phyloP scores from a whole-genome alignment of 2,329 filamentous ascomycete species.

The Arthrinium phaeospermum region DNA sequence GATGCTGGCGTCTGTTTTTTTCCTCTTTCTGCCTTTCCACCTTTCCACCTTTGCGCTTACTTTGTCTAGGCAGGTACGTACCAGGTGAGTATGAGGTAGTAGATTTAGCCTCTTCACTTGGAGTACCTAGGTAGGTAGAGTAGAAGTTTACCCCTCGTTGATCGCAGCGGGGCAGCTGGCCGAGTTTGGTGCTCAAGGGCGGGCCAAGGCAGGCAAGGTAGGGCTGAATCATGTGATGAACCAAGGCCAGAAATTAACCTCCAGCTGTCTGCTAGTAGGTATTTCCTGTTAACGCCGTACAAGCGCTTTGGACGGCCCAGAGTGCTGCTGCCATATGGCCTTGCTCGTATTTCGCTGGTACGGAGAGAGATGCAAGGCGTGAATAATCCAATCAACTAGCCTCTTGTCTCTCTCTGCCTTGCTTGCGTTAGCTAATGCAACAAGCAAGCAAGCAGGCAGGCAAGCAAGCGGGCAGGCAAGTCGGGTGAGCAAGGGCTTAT shows the following conservation, averaged over 20 bases:
- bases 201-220: conserved; percentile 23
- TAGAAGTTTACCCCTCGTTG: neutral
- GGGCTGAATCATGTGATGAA: conserved; percentile 35
- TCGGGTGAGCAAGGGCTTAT: neutral
- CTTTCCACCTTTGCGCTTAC: neutral
- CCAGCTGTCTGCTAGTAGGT: no score
- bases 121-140: neutral
- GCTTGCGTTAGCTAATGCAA: conserved; percentile 14
- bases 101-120: neutral
- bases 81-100: neutral
- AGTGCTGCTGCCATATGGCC: neutral
- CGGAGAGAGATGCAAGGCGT: neutral
- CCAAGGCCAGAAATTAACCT: neutral
- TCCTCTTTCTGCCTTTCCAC: neutral
- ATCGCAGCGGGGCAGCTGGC: neutral
- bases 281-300: neutral
- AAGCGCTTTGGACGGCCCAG: neutral
- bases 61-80: neutral
- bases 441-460: neutral
- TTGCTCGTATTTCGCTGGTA: neutral
- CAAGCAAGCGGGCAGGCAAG: neutral
- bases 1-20: neutral
- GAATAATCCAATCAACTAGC: neutral
- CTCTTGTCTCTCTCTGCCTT: conserved; percentile 18
- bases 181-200: neutral